These are phyloP conservation scores for Cyclocybe aegerita DNA, from an alignment of 768 basidiomycete genomes.

Conservation along the genomic window DNA sequence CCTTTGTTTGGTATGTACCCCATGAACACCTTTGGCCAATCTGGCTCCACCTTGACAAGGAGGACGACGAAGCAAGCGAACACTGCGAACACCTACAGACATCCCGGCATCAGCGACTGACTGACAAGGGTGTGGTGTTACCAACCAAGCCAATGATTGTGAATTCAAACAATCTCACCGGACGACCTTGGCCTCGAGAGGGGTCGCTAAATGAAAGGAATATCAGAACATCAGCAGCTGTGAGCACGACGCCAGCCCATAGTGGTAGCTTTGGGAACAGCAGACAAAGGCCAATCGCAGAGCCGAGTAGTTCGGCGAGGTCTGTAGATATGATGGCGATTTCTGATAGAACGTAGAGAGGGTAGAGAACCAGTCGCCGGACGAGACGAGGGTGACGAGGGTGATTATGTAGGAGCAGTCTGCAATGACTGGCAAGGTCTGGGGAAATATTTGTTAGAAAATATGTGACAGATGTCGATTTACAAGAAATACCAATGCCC, in stretches of 20 bases:
- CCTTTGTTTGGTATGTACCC: conserved; percentile 66
- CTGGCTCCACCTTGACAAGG: conserved; percentile 58
- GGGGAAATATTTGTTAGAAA: conserved; percentile 1
- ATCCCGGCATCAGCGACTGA: conserved; percentile 16
- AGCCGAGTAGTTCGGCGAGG: conserved; percentile 67
- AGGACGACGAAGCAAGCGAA: conserved; percentile 69
- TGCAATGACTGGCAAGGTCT: conserved; percentile 64
- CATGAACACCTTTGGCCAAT: conserved; percentile 65
- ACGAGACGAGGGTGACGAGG: conserved; percentile 45
- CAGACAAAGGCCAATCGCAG: conserved; percentile 68
- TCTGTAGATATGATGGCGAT: conserved; percentile 68
- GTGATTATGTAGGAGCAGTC: conserved; percentile 53
- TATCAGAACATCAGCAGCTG: conserved; percentile 57
- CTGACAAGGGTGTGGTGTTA: conserved; percentile 19
- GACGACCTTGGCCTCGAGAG: conserved; percentile 46
- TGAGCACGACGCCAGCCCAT: conserved; percentile 56
- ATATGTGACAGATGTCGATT: not conserved
- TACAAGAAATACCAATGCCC: conserved; percentile 46
- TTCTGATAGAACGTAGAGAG: conserved; percentile 54
- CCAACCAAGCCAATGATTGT: conserved; percentile 54
- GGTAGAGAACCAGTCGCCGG: conserved; percentile 51
- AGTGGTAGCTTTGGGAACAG: conserved; percentile 58
- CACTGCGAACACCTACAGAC: conserved; percentile 50
- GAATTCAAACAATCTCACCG: conserved; percentile 58
- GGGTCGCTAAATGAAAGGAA: conserved; percentile 65